Percentiles rank a stretch among this genome's conserved stretches.
Conservation (phyloP, 1,284 basidiomycete species). For the Phellopilus nigrolimitatus region DNA sequence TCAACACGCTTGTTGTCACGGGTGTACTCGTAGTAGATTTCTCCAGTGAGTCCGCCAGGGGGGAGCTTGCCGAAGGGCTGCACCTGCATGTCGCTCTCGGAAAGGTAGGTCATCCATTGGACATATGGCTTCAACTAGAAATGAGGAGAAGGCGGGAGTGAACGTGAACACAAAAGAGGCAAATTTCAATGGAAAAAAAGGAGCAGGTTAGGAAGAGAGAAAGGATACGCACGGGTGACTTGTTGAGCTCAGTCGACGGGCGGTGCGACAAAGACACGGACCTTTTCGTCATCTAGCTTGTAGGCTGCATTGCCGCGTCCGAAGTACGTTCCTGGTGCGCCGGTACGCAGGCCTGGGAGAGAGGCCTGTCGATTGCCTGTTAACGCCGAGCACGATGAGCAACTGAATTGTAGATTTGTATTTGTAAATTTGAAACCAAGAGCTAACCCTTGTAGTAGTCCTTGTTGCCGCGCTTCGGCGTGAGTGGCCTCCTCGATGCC, state of each 20-base stretch:
- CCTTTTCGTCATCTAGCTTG: constrained; percentile 73
- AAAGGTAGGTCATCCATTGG: constrained; percentile 16
- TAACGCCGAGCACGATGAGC: neutral
- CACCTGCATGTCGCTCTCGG: constrained; percentile 6
- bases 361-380: constrained; percentile 77
- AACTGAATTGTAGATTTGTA: neutral
- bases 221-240: constrained; percentile 50
- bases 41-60: constrained; percentile 14
- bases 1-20: neutral
- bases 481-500: constrained; percentile 76
- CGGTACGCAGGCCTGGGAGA: constrained; percentile 79
- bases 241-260: constrained; percentile 59
- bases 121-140: constrained; percentile 45
- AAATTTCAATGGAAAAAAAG: neutral
- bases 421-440: neutral
- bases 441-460: constrained; percentile 86
- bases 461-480: constrained; percentile 83
- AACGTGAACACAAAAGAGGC: neutral
- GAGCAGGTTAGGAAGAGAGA: neutral
- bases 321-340: constrained; percentile 81
- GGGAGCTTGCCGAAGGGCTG: constrained; percentile 15
- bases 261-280: constrained; percentile 81
- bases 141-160: neutral
- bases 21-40: constrained; percentile 12
- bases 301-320: constrained; percentile 74